Conservation (phyloP, 164 flowering plant species). For the Dillenia suffruticosa region DNA sequence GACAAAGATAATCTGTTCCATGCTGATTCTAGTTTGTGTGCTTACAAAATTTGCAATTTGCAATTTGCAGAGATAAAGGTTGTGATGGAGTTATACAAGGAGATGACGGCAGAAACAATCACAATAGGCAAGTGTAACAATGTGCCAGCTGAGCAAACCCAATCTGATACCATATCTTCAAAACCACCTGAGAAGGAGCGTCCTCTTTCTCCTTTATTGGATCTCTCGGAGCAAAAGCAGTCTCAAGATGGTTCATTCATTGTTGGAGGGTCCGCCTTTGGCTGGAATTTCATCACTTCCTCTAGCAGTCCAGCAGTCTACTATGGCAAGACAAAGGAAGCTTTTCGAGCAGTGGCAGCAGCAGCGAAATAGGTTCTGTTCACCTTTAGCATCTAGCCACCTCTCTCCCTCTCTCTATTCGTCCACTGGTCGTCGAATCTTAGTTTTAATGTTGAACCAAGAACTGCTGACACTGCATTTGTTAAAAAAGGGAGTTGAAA, state of each 20-base stretch:
- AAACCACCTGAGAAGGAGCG: conserved; percentile 21
- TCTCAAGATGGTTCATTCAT: conserved; percentile 30
- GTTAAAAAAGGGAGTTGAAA: too few relatives aligned
- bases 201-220: conserved; percentile 1
- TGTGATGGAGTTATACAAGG: conserved; percentile 45
- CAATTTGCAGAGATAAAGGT: conserved; percentile 51
- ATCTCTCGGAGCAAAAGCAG: conserved; percentile 18
- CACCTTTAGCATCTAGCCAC: too few relatives aligned
- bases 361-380: too few relatives aligned
- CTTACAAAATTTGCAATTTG: not conserved
- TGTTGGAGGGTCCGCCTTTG: conserved; percentile 83
- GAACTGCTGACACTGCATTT: too few relatives aligned
- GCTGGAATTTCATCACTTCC: conserved; percentile 74
- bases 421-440: too few relatives aligned
- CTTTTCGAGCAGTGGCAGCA: conserved; percentile 23
- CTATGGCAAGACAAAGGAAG: conserved; percentile 64
- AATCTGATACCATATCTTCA: conserved; percentile 8
- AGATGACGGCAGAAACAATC: conserved; percentile 30
- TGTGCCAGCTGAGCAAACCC: conserved; percentile 11
- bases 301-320: conserved; percentile 41
- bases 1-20: too few relatives aligned
- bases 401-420: too few relatives aligned
- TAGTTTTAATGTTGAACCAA: too few relatives aligned
- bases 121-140: conserved; percentile 19
- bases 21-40: too few relatives aligned